Conservation (phyloP, 768 basidiomycete genomes). For the Rhodosporidiobolus sp. region DNA sequence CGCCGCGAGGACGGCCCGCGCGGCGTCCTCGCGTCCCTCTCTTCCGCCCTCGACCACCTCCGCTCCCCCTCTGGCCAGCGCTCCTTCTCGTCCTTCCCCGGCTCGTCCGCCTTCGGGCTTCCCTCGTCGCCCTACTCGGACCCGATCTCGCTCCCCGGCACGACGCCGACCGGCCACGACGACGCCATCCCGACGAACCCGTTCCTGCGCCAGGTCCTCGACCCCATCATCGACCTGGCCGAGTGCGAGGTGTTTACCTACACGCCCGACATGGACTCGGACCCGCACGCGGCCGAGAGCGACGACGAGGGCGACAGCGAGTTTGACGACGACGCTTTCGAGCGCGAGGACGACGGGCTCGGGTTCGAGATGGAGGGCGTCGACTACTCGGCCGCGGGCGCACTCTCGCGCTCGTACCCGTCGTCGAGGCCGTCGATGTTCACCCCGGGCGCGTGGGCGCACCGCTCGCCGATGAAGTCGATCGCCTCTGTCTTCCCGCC, state of each 20-base stretch:
- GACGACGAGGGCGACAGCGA: conserved; percentile 48
- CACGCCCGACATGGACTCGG: conserved; percentile 84
- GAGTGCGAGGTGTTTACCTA: conserved; percentile 97
- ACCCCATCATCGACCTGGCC: conserved; percentile 80
- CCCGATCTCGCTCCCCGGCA: conserved; percentile 32
- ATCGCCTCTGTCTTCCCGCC: conserved; percentile 35
- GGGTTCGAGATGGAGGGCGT: conserved; percentile 77
- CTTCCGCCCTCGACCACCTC: conserved; percentile 74
- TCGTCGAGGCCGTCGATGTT: conserved; percentile 11
- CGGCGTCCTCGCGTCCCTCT: conserved; percentile 75
- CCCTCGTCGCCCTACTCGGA: conserved; percentile 46
- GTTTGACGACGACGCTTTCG: conserved; percentile 57
- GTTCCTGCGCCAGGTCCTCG: conserved; percentile 73
- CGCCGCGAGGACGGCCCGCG: conserved; percentile 64
- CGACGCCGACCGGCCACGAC: conserved; percentile 40
- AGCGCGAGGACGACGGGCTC: conserved; percentile 66
- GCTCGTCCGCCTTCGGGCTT: conserved; percentile 58
- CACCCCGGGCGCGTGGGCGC: conserved; percentile 1
- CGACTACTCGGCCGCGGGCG: conserved; percentile 52
- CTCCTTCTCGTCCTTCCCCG: conserved; percentile 82
- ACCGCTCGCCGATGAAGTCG: conserved; percentile 34
- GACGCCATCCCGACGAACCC: conserved; percentile 82
- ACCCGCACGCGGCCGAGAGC: conserved; percentile 71
- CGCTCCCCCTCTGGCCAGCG: conserved; percentile 49
- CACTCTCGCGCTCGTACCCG: conserved; percentile 33